Base-by-base conservation (phyloP, 805 yeast genomes). In the Cyberlindnera subsufficiens region DNA sequence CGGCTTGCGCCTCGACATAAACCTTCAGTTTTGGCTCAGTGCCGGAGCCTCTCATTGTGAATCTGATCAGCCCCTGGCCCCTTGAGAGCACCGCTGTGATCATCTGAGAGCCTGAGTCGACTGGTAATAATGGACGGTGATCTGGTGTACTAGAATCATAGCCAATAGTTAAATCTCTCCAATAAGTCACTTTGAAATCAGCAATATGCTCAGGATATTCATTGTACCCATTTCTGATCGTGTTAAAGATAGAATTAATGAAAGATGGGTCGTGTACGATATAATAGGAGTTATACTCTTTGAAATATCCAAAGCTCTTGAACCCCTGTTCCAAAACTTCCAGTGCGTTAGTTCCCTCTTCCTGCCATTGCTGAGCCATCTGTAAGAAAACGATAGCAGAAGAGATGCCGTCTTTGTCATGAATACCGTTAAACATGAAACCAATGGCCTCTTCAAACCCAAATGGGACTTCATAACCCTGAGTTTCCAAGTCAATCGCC, bases 361-460 rank as follows among this genome's bases (percentile, higher is more conserved):
- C 48, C 2, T 60, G 43, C 82, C 90, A 80, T 25, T 54, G 44
- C 36, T 69, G 65, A 45, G 77, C 78, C 62, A 89, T 72, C 61
- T 86, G 95, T 30, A 87, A 63, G 64, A 88, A 91, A 11, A 87
- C 75, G 6, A 72, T 63, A 3, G 88, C 75, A 0, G 98, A 96
- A 20, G 87, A 68, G 13, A 93, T 75, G 0, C 99, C 99, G 59
- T 91, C 99, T 63, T 91, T 91, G 60, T 91, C 99, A 61, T 86
- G 88, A 35, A 86, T 84, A 15, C 78, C 72, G 17, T 77, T 65
- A 55, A 89, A 87, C 97, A 91, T 87, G 66, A 78, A 91, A 2
- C 99, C 99, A 51, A 91, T 84, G 3, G 98, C 98, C 59, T 91
- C 99, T 63, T 91, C 99, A 59, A 75, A 91, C 0, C 86, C 97